Conservation (phyloP, 805 yeast species). For the Wickerhamiella cacticola region DNA sequence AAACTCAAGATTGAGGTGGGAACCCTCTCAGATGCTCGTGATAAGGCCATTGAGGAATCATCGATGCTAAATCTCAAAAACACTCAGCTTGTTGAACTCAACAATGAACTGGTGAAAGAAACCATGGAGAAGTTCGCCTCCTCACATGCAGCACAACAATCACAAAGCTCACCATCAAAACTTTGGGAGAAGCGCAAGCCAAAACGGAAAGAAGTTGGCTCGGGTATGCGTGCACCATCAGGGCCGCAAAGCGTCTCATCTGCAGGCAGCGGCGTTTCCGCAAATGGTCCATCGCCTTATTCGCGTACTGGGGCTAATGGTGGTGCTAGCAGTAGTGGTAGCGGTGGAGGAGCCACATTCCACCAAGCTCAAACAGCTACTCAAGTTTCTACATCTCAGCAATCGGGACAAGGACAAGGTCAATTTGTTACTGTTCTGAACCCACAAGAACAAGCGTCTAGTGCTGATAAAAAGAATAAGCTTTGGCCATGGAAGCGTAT, state of each 20-base stretch:
- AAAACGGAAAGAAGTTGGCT: conserved; percentile 12
- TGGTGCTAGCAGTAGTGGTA: neutral
- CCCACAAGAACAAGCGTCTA: conserved; percentile 3
- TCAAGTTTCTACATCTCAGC: neutral
- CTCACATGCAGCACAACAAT: conserved; percentile 5
- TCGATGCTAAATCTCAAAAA: conserved; percentile 27
- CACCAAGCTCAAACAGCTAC: neutral
- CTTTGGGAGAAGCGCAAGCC: conserved; percentile 10
- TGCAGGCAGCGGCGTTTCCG: neutral
- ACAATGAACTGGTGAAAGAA: conserved; percentile 29
- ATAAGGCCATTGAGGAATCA: conserved; percentile 26
- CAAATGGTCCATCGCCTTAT: conserved; percentile 1
- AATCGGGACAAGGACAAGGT: neutral
- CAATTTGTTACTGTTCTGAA: conserved; percentile 15
- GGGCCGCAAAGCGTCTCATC: neutral
- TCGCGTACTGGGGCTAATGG: too few relatives aligned
- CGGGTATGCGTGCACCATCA: conserved; percentile 2
- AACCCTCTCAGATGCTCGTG: conserved; percentile 22
- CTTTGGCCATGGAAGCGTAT: conserved; percentile 14
- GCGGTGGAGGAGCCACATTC: neutral
- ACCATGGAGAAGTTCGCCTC: conserved; percentile 27
- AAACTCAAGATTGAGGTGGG: conserved; percentile 25
- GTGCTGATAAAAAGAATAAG: conserved; percentile 2
- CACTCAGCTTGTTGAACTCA: conserved; percentile 30
- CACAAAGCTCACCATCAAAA: neutral